Percentiles rank a stretch among this genome's conserved stretches.
phyloP scores from a whole-genome alignment of 73 alveolate genomes.

The Blepharisma japonicum region DNA sequence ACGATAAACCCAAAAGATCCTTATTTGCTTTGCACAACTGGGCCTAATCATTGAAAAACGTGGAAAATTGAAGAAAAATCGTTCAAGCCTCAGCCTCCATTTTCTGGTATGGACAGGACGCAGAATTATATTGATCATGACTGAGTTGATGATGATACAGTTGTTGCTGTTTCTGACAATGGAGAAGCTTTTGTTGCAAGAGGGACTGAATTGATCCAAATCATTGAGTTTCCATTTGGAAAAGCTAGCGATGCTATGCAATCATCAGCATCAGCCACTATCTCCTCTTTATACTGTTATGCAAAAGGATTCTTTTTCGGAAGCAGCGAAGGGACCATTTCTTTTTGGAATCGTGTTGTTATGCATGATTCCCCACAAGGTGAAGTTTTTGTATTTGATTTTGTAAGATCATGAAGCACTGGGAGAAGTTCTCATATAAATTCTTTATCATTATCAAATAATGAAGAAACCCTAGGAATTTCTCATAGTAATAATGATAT shows the following conservation, averaged over 20 bases:
- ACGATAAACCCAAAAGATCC: constrained; percentile 78
- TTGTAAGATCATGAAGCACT: constrained; percentile 56
- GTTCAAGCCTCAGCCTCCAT: constrained; percentile 71
- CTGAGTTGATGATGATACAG: constrained; percentile 77
- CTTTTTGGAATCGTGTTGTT: constrained; percentile 66
- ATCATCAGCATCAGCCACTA: constrained; percentile 22
- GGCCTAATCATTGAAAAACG: constrained; percentile 67
- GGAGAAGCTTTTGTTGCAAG: constrained; percentile 72
- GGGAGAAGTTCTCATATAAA: constrained; percentile 51
- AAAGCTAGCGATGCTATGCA: constrained; percentile 37
- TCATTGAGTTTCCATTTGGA: constrained; percentile 41
- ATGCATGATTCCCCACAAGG: constrained; percentile 41
- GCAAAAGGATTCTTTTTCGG: constrained; percentile 69
- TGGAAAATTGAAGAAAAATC: constrained; percentile 83
- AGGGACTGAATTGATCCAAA: constrained; percentile 66
- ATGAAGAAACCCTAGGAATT: constrained; percentile 87
- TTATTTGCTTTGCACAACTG: constrained; percentile 78
- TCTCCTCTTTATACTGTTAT: constrained; percentile 47
- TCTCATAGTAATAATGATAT: constrained; percentile 91
- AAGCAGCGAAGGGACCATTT: constrained; percentile 68
- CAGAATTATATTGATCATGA: constrained; percentile 77
- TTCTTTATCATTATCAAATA: constrained; percentile 72
- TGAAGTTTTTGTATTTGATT: constrained; percentile 55
- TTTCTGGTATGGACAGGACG: constrained; percentile 57
- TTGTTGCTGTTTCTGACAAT: constrained; percentile 66